Evolutionary conservation across 257 asterid genomes (phyloP), one percentile per base, ranked within the genome.

Genomic region (Penstemon davidsonii): DNA sequence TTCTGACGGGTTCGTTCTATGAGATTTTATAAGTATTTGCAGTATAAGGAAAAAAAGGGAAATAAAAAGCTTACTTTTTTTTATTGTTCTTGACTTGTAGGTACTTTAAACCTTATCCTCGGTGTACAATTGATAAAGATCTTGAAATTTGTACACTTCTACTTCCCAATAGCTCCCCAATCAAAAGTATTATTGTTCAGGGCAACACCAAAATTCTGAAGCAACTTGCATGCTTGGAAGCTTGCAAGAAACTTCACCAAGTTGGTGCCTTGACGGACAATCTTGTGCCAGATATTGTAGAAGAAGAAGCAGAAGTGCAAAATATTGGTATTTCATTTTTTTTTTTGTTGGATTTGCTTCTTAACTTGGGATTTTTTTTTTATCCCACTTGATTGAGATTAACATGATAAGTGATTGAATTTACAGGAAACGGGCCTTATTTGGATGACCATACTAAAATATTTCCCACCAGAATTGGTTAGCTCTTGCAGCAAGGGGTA

Each of bases 221-320:
- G 88, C 88, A 88, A 80, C 85, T 83, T 38, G 98, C 89, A 38
- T 85, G 95, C 79, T 76, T 92, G 8, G 90, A 88, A 81, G 97
- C 94, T 46, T 92, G 98, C 77, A 88, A 80, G 80, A 72, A 85
- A 66, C 97, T 92, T 67, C 97, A 92, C 82, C 66, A 77, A 66
- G 76, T 77, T 53, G 78, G 85, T 60, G 88, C 91, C 4, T 66
- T 90, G 69, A 90, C 95, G 0, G 87, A 90, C 71, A 39, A 81
- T 58, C 97, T 92, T 60, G 91, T 90, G 65, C 98, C 97, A 0
- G 88, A 85, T 78, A 80, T 86, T 7, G 78, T 86, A 38, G 78
- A 76, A 86, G 94, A 86, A 73, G 86, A 84, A 80, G 66, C 68
- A 0, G 87, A 79, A 19, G 83, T 64, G 46, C 78, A 81, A 58